A percentile compares a stretch with the other conserved stretches of the same genome.
phyloP scores from a whole-genome alignment of 2,329 filamentous ascomycete genomes.

The Cladophialophora chaetospira region DNA sequence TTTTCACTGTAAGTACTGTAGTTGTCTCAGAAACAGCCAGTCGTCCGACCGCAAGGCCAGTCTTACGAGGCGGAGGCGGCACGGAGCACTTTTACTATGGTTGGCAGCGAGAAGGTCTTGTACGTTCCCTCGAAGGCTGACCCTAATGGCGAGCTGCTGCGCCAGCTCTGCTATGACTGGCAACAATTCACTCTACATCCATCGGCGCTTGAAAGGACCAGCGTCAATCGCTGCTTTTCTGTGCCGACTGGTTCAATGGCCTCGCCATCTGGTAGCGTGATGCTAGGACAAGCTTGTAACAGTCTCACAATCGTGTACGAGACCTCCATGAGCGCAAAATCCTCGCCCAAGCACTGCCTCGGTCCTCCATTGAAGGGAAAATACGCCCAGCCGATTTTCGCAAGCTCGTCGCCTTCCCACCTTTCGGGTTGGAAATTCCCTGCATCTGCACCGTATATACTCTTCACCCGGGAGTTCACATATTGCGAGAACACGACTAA shows the following conservation, averaged over 20 bases:
- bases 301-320: conserved; percentile 33
- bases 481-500: conserved; percentile 36
- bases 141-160: no score
- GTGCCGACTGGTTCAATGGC: not conserved
- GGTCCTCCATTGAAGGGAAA: conserved; percentile 37
- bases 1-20: no score
- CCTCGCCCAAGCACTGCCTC: conserved; percentile 36
- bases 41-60: no score
- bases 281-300: conserved; percentile 29
- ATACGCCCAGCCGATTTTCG: conserved; percentile 39
- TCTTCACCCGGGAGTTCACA: conserved; percentile 51
- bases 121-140: no score
- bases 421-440: conserved; percentile 52
- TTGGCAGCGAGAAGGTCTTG: no score
- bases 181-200: conserved; percentile 24
- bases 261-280: conserved; percentile 9
- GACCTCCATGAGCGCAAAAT: conserved; percentile 34
- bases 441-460: conserved; percentile 47
- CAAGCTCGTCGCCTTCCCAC: conserved; percentile 45
- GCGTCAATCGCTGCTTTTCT: conserved; percentile 20
- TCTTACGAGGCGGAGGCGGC: no score
- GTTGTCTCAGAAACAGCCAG: no score
- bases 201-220: conserved; percentile 21
- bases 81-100: no score
- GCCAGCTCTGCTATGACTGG: no score